Percentiles rank a stretch among this genome's conserved stretches.
Conservation (phyloP, 805 yeast species). For the Suhomyces sp. region DNA sequence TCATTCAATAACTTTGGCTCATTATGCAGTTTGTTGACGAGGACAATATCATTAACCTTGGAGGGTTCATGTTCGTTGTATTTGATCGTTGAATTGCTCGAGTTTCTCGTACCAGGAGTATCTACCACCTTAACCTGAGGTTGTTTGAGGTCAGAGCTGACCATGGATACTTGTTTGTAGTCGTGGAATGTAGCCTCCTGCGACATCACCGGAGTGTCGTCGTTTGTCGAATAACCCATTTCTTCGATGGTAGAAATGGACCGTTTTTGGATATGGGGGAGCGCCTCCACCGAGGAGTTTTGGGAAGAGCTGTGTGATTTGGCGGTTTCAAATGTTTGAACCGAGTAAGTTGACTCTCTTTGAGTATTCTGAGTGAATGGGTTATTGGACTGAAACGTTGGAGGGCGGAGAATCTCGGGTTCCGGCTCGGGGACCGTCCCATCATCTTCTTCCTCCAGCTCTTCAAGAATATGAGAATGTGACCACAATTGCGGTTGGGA, state of each 20-base stretch:
- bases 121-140: slow-evolving; percentile 83
- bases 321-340: slow-evolving; percentile 32
- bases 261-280: slow-evolving; percentile 7
- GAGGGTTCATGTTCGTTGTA: too few species aligned
- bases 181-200: slow-evolving; percentile 26
- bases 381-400: slow-evolving; percentile 4
- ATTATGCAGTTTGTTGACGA: too few species aligned
- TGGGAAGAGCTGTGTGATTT: slow-evolving; percentile 10
- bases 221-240: slow-evolving; percentile 16
- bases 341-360: slow-evolving; percentile 13
- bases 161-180: slow-evolving; percentile 13
- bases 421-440: slow-evolving; percentile 17
- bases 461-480: slow-evolving; percentile 12
- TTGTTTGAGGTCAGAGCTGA: slow-evolving; percentile 13
- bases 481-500: slow-evolving; percentile 1
- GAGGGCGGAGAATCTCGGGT: slow-evolving; percentile 4
- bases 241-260: slow-evolving; percentile 23
- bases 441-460: slow-evolving; percentile 15
- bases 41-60: too few species aligned
- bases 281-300: neutral
- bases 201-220: slow-evolving; percentile 25
- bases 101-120: slow-evolving; percentile 36
- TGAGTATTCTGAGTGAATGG: slow-evolving; percentile 2
- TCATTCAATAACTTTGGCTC: too few species aligned
- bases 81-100: too few species aligned